Evolutionary conservation across 257 asterid species (phyloP), one percentile per base, ranked within the genome.

Genomic region (Cinchona pubescens): DNA sequence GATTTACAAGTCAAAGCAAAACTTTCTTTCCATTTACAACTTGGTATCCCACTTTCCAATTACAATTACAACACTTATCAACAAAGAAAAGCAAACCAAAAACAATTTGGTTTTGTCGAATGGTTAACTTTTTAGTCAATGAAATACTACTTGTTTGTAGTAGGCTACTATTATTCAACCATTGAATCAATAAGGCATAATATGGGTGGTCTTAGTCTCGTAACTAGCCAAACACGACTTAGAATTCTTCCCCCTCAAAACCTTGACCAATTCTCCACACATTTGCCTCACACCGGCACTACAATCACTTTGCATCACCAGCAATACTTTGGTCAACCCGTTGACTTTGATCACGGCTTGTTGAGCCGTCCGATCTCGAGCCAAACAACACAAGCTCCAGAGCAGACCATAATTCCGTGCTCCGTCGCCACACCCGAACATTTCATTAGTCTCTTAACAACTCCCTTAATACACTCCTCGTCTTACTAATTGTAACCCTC

Each of bases 241-340:
- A 0, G 85, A 70, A 80, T 77, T 82, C 46, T 83, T 90, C 10
- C 70, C 88, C 87, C 91, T 76, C 83, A 93, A 75, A 5, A 87
- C 92, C 78, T 91, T 93, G 91, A 93, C 97, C 86, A 93, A 78
- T n/a, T 93, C 96, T 1, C 85, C 80, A 78, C 98, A 93, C 96
- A 91, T 90, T 71, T 86, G 84, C 83, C 79, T 81, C 34, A 87
- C 86, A 65, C 72, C 79, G 4, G 84, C 75, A 0, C 92, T 71
- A 60, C 96, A 93, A 21, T 78, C 85, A 74, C 98, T 93, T 86
- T 91, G 98, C 98, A 93, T 93, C 73, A 93, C 98, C 59, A 93
- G 63, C 75, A 93, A 83, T 55, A 93, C 93, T 86, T 90, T 91
- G 12, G 92, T 93, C 88, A 86, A 73, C 14, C 98, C 98, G 30